Percentiles rank a stretch among this genome's conserved stretches.
Conservation (phyloP, 208 protist species). For the Endotrypanum monterogeii region DNA sequence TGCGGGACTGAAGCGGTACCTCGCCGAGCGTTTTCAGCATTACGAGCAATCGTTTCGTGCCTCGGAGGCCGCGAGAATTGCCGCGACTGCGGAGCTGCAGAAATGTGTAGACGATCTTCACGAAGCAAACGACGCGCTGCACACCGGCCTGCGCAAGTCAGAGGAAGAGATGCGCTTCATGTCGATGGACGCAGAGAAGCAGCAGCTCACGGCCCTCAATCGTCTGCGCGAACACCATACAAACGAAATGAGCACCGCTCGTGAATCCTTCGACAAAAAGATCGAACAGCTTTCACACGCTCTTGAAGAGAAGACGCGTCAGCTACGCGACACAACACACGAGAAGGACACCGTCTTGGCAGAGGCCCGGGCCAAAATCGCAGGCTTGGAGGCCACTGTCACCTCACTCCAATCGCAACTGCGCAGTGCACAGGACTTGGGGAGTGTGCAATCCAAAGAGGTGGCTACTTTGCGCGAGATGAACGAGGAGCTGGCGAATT, state of each 20-base stretch:
- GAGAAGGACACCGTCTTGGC: constrained; percentile 18
- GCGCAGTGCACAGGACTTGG: constrained; percentile 45
- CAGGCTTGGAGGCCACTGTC: constrained; percentile 33
- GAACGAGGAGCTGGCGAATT: constrained; percentile 58
- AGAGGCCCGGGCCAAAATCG: constrained; percentile 10
- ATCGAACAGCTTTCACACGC: constrained; percentile 19
- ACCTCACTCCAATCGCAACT: constrained; percentile 44
- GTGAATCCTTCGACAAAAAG: constrained; percentile 32
- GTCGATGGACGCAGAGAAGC: constrained; percentile 26
- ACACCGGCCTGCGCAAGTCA: background rate
- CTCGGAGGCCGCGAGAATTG: constrained; percentile 12
- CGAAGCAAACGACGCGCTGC: constrained; percentile 5
- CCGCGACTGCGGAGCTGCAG: constrained; percentile 40
- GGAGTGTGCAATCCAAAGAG: constrained; percentile 40
- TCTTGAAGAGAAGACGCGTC: constrained; percentile 22
- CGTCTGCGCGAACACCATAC: constrained; percentile 30
- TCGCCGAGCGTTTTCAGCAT: constrained; percentile 81
- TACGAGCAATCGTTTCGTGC: constrained; percentile 54
- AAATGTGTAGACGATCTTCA: constrained; percentile 31
- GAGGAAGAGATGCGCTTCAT: constrained; percentile 29
- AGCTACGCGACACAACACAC: constrained; percentile 21
- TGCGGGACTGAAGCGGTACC: constrained; percentile 78
- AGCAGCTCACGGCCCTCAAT: constrained; percentile 27
- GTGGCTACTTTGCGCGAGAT: constrained; percentile 55
- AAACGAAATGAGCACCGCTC: constrained; percentile 22